These are phyloP conservation scores for Podila epigama DNA, from an alignment of 192 early-diverging fungal genomes.

Conservation along the genomic window DNA sequence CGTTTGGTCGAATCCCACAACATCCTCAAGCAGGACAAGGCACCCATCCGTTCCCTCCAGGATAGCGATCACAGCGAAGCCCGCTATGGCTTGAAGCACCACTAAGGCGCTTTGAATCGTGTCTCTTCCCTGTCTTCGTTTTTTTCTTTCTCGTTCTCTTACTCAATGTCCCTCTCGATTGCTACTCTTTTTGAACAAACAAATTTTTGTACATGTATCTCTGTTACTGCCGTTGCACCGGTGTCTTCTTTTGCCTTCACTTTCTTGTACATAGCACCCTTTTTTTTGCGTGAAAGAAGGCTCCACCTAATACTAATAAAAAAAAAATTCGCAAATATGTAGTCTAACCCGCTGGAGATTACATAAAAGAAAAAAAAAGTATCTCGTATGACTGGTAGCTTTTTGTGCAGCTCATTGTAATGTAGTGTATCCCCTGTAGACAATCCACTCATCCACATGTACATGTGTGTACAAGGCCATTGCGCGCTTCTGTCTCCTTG, in stretches of 20 bases:
- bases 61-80: conserved; percentile 44
- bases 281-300: too few relatives aligned
- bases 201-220: conserved; percentile 24
- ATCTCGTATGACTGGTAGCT: neutral
- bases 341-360: too few relatives aligned
- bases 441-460: too few relatives aligned
- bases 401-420: too few relatives aligned
- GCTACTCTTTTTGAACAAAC: neutral
- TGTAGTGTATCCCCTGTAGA: too few relatives aligned
- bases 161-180: neutral
- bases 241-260: neutral
- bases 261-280: neutral
- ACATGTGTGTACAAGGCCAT: too few relatives aligned
- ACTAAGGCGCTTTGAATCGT: neutral
- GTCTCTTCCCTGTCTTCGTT: neutral
- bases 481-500: too few relatives aligned
- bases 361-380: conserved; percentile 5
- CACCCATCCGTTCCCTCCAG: conserved; percentile 26
- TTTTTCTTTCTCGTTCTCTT: neutral
- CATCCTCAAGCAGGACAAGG: conserved; percentile 46
- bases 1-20: conserved; percentile 41
- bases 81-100: conserved; percentile 36
- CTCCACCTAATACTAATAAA: too few relatives aligned
- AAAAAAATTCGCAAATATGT: too few relatives aligned
- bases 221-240: neutral